Base-by-base conservation (phyloP, 2,329 filamentous ascomycete species). In the Clathrospora elynae region DNA sequence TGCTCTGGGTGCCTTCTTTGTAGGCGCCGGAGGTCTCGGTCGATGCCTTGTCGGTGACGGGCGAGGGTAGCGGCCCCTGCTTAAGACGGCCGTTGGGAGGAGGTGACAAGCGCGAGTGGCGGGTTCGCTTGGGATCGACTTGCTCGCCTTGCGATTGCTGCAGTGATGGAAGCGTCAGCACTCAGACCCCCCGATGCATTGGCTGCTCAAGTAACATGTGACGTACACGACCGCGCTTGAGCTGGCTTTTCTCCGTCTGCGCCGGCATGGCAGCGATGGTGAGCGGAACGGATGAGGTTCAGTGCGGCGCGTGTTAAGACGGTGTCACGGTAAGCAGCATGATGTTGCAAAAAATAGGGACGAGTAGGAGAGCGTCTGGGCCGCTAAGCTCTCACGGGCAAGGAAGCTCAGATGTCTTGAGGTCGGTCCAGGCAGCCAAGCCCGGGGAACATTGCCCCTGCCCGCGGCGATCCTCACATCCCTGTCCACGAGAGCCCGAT, bases 151-250 rank as follows among this genome's bases (percentile, higher is more conserved):
- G 76, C 28, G 86, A 88, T 57, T 77, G 80, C 87, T 91, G 71
- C 55, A 66, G 42, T 40, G 35, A 49, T 51, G 39, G 49, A 53
- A 41, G 49, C 41, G 53, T 58, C 44, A 65, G 53, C 49, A 43
- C 34, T 16, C 42, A 23, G 11, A 16, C 32, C 23, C 26, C 9
- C 8, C 10, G 3, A 9, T 3, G 22, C n/a, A n/a, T n/a, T n/a
- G n/a, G n/a, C n/a, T n/a, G n/a, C n/a, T n/a, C n/a, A n/a, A n/a
- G n/a, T n/a, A n/a, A n/a, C n/a, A n/a, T n/a, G 35, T 17, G 51
- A 76, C 81, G 67, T 78, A 93, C 89, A 71, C 86, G 81, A 59
- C 77, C 82, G 67, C 90, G 85, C 78, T 95, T 95, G 75, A 93
- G 83, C 74, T 88, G 86, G 76, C 86, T 90, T 76, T 88, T 88